Percentiles rank a stretch among this genome's conserved stretches.
These are phyloP conservation scores for Hypoxylon trugodes DNA, from an alignment of 495 filamentous ascomycete genomes.

Conservation along the genomic window DNA sequence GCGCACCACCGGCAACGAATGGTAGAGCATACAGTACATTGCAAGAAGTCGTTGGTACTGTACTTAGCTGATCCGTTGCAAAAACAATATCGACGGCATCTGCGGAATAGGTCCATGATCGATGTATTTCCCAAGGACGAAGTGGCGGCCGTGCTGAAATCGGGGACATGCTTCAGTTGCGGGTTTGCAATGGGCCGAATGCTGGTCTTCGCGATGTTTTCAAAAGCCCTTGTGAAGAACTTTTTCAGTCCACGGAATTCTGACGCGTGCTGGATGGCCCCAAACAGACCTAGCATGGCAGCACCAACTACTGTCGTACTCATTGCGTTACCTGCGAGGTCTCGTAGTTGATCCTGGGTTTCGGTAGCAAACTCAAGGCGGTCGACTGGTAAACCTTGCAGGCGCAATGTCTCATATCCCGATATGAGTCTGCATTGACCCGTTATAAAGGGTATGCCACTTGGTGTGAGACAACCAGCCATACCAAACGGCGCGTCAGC, in stretches of 20 bases:
- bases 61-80: constrained; percentile 46
- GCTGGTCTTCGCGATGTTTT: constrained; percentile 23
- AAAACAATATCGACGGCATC: constrained; percentile 44
- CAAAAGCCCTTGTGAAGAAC: background rate
- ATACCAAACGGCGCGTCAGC: constrained; percentile 59
- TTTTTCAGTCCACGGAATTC: background rate
- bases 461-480: constrained; percentile 74
- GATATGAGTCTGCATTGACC: constrained; percentile 68
- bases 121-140: background rate
- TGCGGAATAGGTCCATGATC: constrained; percentile 1
- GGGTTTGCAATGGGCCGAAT: constrained; percentile 21
- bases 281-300: constrained; percentile 58
- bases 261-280: constrained; percentile 41
- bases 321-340: constrained; percentile 90
- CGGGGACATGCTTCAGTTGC: constrained; percentile 11
- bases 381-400: constrained; percentile 77
- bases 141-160: constrained; percentile 24
- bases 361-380: constrained; percentile 70
- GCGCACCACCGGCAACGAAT: constrained; percentile 44
- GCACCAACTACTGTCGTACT: constrained; percentile 75
- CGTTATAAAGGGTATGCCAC: constrained; percentile 69
- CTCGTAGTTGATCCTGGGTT: constrained; percentile 68
- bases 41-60: constrained; percentile 33
- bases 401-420: constrained; percentile 69
- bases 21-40: constrained; percentile 25